phyloP scores from a whole-genome alignment of 768 basidiomycete genomes.

The Russula brevipes region DNA sequence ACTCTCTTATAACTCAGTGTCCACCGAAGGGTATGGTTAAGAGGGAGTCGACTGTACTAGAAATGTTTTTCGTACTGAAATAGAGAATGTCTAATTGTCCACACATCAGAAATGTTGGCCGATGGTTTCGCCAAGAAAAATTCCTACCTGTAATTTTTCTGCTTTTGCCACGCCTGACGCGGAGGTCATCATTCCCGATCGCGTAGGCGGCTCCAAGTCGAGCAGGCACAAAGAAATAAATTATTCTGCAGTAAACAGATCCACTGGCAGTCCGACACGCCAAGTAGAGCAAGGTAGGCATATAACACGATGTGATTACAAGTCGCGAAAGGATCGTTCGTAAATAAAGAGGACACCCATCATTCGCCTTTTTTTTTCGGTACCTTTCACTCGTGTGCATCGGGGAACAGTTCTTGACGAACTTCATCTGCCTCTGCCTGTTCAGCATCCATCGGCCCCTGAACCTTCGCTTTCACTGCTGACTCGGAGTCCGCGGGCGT shows the following conservation, averaged over 20 bases:
- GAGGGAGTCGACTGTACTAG: no score
- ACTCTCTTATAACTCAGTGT: no score
- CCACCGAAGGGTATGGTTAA: no score
- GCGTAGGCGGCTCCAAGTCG: no score
- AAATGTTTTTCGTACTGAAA: no score
- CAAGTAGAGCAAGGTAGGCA: slow-evolving; percentile 9
- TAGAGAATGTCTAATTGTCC: no score
- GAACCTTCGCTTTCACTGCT: slow-evolving; percentile 15
- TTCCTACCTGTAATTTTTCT: no score
- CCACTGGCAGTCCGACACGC: slow-evolving; percentile 1
- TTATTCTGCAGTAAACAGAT: slow-evolving; percentile 9
- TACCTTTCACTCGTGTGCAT: slow-evolving; percentile 15
- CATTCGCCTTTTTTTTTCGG: neutral
- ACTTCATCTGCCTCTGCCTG: slow-evolving; percentile 36
- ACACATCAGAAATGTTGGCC: no score
- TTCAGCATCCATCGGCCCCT: slow-evolving; percentile 32
- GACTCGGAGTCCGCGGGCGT: neutral
- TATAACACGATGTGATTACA: slow-evolving; percentile 2
- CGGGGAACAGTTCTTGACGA: slow-evolving; percentile 37
- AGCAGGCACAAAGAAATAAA: neutral
- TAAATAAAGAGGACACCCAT: neutral
- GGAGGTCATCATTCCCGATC: no score
- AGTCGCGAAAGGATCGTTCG: neutral
- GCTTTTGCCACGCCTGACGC: no score
- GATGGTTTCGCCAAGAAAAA: no score